These are phyloP conservation scores for Claviceps capensis DNA, from an alignment of 2,329 filamentous ascomycete genomes.

Conservation along the genomic window DNA sequence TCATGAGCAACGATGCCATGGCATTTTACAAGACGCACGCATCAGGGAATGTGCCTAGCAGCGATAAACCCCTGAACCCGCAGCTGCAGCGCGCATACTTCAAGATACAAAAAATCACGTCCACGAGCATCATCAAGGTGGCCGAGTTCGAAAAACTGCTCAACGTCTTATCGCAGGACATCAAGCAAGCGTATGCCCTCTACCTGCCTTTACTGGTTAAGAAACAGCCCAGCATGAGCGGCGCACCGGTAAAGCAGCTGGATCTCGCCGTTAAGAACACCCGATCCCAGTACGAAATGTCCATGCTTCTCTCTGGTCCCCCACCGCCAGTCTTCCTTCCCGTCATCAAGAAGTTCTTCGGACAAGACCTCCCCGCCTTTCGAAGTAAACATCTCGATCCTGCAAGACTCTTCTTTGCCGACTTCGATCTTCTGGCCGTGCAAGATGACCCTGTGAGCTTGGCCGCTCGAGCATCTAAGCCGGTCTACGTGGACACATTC, in stretches of 20 bases:
- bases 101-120: conserved; percentile 37
- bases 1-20: conserved; percentile 32
- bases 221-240: conserved; percentile 30
- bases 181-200: conserved; percentile 35
- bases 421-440: conserved; percentile 57
- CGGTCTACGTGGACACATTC: conserved; percentile 40
- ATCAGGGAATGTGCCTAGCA: conserved; percentile 23
- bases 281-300: conserved; percentile 36
- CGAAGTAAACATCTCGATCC: conserved; percentile 43
- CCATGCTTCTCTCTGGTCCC: conserved; percentile 34
- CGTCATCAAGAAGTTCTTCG: conserved; percentile 54
- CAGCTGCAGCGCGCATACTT: conserved; percentile 44
- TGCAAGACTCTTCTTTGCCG: conserved; percentile 56
- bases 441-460: conserved; percentile 41
- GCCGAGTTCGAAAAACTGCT: conserved; percentile 51
- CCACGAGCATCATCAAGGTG: conserved; percentile 40
- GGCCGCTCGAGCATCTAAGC: conserved; percentile 21
- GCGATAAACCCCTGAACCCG: conserved; percentile 28
- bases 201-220: conserved; percentile 30
- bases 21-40: conserved; percentile 36
- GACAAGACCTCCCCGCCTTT: conserved; percentile 43
- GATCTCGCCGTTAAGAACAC: conserved; percentile 31
- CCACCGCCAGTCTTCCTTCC: conserved; percentile 34
- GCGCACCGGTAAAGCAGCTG: conserved; percentile 25
- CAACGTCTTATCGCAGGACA: conserved; percentile 30